Percentiles rank a stretch among this genome's conserved stretches.
Evolutionary conservation across 345 rosid genomes (phyloP).

Genomic region (Gynandropsis gynandra): DNA sequence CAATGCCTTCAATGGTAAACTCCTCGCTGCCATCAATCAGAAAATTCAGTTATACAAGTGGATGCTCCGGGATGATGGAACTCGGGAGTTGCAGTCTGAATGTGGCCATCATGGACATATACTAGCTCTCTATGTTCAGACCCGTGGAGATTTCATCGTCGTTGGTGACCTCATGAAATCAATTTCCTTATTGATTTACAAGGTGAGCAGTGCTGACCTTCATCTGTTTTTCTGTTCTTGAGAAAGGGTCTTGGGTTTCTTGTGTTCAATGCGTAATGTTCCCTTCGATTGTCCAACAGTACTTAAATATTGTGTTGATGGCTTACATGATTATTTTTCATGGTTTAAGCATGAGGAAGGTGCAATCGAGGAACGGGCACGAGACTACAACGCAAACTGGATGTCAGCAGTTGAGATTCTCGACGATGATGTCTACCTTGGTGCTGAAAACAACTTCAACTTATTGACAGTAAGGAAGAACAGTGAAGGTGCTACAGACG

Average conservation of each 20-base stretch:
- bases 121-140: slow-evolving; percentile 81
- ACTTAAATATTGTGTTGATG: neutral
- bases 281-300: neutral
- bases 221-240: slow-evolving; percentile 7
- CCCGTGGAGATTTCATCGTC: slow-evolving; percentile 92
- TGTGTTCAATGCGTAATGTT: slow-evolving; percentile 8
- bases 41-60: slow-evolving; percentile 89
- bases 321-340: slow-evolving; percentile 10
- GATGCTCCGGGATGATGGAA: slow-evolving; percentile 88
- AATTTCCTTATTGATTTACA: slow-evolving; percentile 80
- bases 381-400: slow-evolving; percentile 87
- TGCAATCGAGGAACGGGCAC: slow-evolving; percentile 80
- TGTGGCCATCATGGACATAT: slow-evolving; percentile 90
- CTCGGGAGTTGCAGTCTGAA: slow-evolving; percentile 79
- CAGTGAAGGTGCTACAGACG: slow-evolving; percentile 84
- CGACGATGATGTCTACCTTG: slow-evolving; percentile 76
- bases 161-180: slow-evolving; percentile 97
- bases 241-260: neutral
- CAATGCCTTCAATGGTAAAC: slow-evolving; percentile 86
- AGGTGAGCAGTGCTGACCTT: slow-evolving; percentile 36
- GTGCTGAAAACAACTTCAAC: slow-evolving; percentile 79
- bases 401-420: slow-evolving; percentile 92
- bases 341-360: slow-evolving; percentile 77
- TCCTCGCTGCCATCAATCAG: slow-evolving; percentile 87
- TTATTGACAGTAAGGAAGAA: slow-evolving; percentile 75